Evolutionary conservation across 352 stramenopile genomes (phyloP).

Genomic region (Phytophthora foliorum): DNA sequence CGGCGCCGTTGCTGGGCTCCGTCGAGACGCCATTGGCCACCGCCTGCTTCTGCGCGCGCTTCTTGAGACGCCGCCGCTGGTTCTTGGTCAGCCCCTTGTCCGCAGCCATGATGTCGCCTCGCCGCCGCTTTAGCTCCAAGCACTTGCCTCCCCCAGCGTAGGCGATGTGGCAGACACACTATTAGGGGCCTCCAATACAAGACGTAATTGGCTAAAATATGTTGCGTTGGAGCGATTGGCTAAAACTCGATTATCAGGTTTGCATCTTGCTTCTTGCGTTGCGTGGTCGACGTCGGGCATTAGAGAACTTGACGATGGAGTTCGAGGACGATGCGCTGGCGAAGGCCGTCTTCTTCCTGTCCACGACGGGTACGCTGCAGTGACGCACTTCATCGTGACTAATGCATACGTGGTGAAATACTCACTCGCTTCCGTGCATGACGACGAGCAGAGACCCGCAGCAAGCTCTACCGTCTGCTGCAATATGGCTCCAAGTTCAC

Average conservation of each 20-base stretch:
- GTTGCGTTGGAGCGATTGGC: too few species aligned
- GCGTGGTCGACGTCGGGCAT: not conserved
- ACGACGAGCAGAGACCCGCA: slow-evolving; percentile 56
- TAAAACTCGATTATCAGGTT: slow-evolving; percentile 6
- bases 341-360: slow-evolving; percentile 60
- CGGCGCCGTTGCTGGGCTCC: not conserved
- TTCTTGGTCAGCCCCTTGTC: slow-evolving; percentile 80
- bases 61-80: slow-evolving; percentile 82
- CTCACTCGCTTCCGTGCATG: not conserved
- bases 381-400: not conserved
- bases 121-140: slow-evolving; percentile 27
- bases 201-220: not conserved
- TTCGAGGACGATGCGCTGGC: slow-evolving; percentile 44
- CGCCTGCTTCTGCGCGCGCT: slow-evolving; percentile 81
- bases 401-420: not conserved
- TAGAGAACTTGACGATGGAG: slow-evolving; percentile 18
- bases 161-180: not conserved
- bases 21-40: slow-evolving; percentile 40
- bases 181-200: not conserved
- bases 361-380: slow-evolving; percentile 45
- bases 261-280: slow-evolving; percentile 5
- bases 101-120: slow-evolving; percentile 23
- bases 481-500: slow-evolving; percentile 71
- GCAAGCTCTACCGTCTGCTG: slow-evolving; percentile 68
- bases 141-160: not conserved